These are phyloP conservation scores for Wickerhamomyces sp. DNA, from an alignment of 1,139 yeast genomes.

Conservation along the genomic window DNA sequence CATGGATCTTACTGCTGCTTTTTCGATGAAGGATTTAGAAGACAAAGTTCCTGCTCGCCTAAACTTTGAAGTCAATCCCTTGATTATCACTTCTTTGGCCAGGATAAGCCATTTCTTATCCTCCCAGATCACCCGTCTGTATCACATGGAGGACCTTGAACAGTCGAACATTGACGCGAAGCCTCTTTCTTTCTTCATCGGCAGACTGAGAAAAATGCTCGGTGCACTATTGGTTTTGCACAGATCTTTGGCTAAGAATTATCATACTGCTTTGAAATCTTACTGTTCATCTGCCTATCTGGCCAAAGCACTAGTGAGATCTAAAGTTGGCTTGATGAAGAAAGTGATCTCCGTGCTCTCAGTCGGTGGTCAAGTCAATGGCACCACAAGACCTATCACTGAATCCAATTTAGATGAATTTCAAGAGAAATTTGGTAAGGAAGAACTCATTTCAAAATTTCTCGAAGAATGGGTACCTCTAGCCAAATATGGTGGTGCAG, in stretches of 20 bases:
- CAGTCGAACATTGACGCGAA: background rate
- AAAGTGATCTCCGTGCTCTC: background rate
- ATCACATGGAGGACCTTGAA: background rate
- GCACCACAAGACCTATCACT: background rate
- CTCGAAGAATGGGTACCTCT: background rate
- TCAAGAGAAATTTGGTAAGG: background rate
- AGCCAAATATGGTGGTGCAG: too few relatives aligned
- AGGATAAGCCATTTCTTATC: background rate
- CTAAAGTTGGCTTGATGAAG: background rate
- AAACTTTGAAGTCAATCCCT: conserved; percentile 13
- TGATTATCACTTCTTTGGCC: conserved; percentile 5
- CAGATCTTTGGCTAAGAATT: background rate
- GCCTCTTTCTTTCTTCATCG: background rate
- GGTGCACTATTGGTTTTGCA: background rate
- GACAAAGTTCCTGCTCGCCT: conserved; percentile 4
- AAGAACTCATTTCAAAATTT: background rate
- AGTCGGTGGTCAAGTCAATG: background rate
- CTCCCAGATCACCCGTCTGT: background rate
- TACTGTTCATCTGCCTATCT: background rate
- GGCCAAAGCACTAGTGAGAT: background rate
- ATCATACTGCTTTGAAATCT: background rate
- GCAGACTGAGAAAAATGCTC: background rate
- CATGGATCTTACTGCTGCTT: conserved; percentile 11
- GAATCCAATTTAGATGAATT: background rate
- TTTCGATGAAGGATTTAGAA: conserved; percentile 8